Percentiles rank a stretch among this genome's conserved stretches.
Evolutionary conservation across 2,329 filamentous ascomycete species (phyloP).

Genomic region (Aspergillus piperis): DNA sequence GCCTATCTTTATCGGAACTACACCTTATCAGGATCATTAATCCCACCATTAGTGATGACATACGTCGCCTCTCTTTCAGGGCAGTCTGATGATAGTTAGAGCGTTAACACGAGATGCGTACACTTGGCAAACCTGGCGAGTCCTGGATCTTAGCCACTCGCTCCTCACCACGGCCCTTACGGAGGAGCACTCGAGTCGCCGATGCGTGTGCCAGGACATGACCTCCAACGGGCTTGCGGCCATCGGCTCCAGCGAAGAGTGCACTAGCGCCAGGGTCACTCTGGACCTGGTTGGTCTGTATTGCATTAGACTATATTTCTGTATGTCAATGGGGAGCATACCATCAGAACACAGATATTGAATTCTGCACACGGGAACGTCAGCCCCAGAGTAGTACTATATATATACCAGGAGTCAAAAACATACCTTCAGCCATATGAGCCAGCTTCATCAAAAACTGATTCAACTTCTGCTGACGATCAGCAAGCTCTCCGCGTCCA

Average conservation of each 20-base stretch:
- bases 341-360: conserved; percentile 66
- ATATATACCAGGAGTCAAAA: background rate
- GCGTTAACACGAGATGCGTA: background rate
- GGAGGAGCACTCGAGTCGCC: conserved; percentile 64
- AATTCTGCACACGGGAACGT: conserved; percentile 52
- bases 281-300: conserved; percentile 69
- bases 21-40: conserved; percentile 66
- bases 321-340: conserved; percentile 30
- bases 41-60: conserved; percentile 69
- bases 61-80: conserved; percentile 70
- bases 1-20: conserved; percentile 31
- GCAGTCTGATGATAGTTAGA: conserved; percentile 54
- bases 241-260: conserved; percentile 67
- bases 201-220: conserved; percentile 71
- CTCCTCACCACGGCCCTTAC: conserved; percentile 70
- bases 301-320: conserved; percentile 6
- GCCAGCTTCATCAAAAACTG: conserved; percentile 65
- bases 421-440: conserved; percentile 63
- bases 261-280: conserved; percentile 69
- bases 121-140: conserved; percentile 57
- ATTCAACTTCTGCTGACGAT: conserved; percentile 68
- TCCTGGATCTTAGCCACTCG: conserved; percentile 70
- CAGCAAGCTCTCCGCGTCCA: conserved; percentile 67
- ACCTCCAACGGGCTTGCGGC: conserved; percentile 66
- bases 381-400: conserved; percentile 6